Percentiles rank a stretch among this genome's conserved stretches.
Conservation (phyloP, 352 stramenopile genomes). For the Thalassiosira exigua region DNA sequence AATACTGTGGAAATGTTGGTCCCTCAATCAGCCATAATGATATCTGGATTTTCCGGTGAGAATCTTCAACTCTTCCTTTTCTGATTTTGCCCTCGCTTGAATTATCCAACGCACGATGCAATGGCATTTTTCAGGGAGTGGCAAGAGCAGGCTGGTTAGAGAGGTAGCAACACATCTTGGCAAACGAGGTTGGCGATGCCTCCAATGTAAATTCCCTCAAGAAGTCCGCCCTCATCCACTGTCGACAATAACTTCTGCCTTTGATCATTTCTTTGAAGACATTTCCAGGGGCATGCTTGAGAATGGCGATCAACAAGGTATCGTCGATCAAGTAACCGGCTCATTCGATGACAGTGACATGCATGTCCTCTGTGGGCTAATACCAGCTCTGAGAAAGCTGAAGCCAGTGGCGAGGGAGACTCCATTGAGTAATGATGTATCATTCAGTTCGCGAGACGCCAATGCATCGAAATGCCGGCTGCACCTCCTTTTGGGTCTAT, state of each 20-base stretch:
- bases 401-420: not conserved
- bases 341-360: conserved; percentile 18
- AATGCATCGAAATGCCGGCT: conserved; percentile 13
- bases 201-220: conserved; percentile 44
- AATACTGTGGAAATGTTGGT: not conserved
- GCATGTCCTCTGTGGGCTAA: conserved; percentile 12
- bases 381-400: conserved; percentile 24
- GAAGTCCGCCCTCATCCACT: not conserved
- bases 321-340: conserved; percentile 2
- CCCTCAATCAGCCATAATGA: conserved; percentile 11
- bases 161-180: conserved; percentile 20
- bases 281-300: not conserved
- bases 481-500: conserved; percentile 26
- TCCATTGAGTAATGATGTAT: not conserved
- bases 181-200: conserved; percentile 20
- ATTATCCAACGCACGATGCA: not conserved
- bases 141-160: conserved; percentile 29
- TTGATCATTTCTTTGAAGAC: conserved; percentile 33
- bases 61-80: no score
- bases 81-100: not conserved
- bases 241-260: conserved; percentile 25
- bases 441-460: not conserved
- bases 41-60: conserved; percentile 26
- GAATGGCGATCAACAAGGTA: not conserved
- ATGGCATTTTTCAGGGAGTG: not conserved